Evolutionary conservation across 2,329 filamentous ascomycete species (phyloP), one percentile per base, ranked within the genome.

Genomic region (Penicillium griseofulvum): DNA sequence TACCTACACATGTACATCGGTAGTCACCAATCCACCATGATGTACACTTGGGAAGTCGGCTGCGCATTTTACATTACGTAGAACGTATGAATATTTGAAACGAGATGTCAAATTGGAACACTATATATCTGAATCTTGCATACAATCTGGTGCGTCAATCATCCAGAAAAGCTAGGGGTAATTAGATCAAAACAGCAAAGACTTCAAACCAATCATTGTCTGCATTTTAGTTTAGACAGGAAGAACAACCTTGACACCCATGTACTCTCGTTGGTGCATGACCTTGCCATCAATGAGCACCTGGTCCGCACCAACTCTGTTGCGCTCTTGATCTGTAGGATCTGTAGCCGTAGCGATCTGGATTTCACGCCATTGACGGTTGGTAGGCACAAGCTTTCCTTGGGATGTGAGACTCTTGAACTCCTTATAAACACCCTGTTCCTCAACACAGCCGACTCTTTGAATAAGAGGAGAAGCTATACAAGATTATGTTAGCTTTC

Each of bases 331-430:
- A 58, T 78, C 76, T 0, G 76, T 78, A 1, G 75, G 74, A 56
- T 77, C 74, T 0, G 75, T 77, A 14, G 64, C 67, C 5, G 76
- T 79, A 0, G 75, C 65, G 42, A 80, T 79, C 61, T 80, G 77
- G 28, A 79, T 78, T 63, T 81, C 78, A n/a, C 78, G 72, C 78
- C 76, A 81, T 58, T 80, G 69, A 1, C 67, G 63, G 56, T 78
- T 79, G 11, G 76, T 79, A 0, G 78, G 78, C 17, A 79, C 76
- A 7, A 75, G 69, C 22, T 73, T 60, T 6, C 75, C 77, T 38
- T 73, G 56, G 1, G 68, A 66, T 0, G 74, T 79, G 17, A 74
- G 71, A 17, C 66, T 70, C 63, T 77, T 77, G 66, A 78, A 80
- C 42, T 78, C 75, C 36, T 71, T 73, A 63, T 77, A 80, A 4